Evolutionary conservation across 176 grass and related monocot genomes (phyloP).

Genomic region (Cocos nucifera): DNA sequence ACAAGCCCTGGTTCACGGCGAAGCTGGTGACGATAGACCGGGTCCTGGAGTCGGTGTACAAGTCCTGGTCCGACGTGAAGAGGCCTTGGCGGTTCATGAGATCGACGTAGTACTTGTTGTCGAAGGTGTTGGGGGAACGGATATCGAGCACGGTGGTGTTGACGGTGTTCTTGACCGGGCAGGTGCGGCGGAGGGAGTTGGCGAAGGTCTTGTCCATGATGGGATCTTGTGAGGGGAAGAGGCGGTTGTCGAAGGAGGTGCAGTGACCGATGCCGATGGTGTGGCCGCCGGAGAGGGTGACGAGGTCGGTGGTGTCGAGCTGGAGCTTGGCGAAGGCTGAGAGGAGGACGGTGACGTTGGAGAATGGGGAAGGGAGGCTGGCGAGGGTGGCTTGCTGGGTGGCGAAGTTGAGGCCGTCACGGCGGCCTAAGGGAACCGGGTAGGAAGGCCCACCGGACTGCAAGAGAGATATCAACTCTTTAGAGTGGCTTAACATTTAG

Average conservation of each 20-base stretch:
- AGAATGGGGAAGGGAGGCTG: slow-evolving; percentile 18
- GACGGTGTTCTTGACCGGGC: background rate
- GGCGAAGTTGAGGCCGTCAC: slow-evolving; percentile 18
- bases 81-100: slow-evolving; percentile 26
- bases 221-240: slow-evolving; percentile 5
- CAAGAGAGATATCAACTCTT: background rate
- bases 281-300: slow-evolving; percentile 12
- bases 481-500: background rate
- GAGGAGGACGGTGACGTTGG: slow-evolving; percentile 1
- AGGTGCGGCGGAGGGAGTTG: slow-evolving; percentile 11
- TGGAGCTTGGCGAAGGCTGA: slow-evolving; percentile 1
- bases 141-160: slow-evolving; percentile 21
- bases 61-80: slow-evolving; percentile 37
- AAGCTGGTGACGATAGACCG: slow-evolving; percentile 14
- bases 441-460: slow-evolving; percentile 26
- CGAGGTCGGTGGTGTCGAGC: slow-evolving; percentile 30
- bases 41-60: slow-evolving; percentile 16
- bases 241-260: slow-evolving; percentile 16
- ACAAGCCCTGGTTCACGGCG: background rate
- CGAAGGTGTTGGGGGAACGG: slow-evolving; percentile 27
- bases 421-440: slow-evolving; percentile 29
- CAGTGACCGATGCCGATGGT: slow-evolving; percentile 29
- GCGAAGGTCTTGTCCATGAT: slow-evolving; percentile 18
- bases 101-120: slow-evolving; percentile 53
- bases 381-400: background rate